These are phyloP conservation scores for Phytophthora crassamura DNA, from an alignment of 352 stramenopile genomes.

Conservation along the genomic window DNA sequence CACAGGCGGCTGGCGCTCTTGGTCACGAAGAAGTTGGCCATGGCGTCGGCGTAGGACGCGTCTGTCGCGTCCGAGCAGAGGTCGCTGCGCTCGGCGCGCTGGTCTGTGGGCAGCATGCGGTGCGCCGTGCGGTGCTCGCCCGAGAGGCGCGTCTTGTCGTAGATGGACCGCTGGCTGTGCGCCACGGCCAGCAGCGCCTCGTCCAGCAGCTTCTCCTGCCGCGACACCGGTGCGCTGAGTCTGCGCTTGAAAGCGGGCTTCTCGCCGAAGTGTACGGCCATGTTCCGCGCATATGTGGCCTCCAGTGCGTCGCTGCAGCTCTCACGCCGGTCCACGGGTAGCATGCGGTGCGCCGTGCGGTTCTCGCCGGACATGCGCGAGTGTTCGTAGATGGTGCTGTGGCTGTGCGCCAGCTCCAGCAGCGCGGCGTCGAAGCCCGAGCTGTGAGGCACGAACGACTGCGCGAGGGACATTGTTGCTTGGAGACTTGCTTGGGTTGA, in stretches of 20 bases:
- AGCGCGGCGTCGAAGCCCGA: constrained; percentile 33
- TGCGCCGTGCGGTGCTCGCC: constrained; percentile 56
- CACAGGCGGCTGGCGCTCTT: constrained; percentile 50
- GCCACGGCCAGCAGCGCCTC: constrained; percentile 32
- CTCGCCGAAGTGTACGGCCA: constrained; percentile 28
- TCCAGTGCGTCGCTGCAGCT: constrained; percentile 52
- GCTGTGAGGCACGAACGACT: constrained; percentile 12
- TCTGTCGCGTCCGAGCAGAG: constrained; percentile 55
- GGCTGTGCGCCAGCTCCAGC: constrained; percentile 34
- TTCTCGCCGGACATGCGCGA: constrained; percentile 71
- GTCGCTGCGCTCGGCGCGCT: constrained; percentile 43
- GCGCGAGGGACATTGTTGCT: constrained; percentile 17
- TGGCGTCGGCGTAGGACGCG: constrained; percentile 49
- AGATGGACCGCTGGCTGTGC: constrained; percentile 53
- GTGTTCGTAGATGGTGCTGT: constrained; percentile 63
- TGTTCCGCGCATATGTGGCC: constrained; percentile 29
- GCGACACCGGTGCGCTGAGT: constrained; percentile 14
- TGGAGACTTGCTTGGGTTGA: background rate
- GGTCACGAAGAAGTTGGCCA: constrained; percentile 52
- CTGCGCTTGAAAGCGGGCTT: background rate
- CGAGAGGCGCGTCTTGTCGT: constrained; percentile 61
- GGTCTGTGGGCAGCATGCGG: constrained; percentile 52
- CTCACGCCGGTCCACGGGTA: constrained; percentile 51
- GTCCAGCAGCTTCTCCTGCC: constrained; percentile 18
- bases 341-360: constrained; percentile 43